Evolutionary conservation across 78 protist species (phyloP), one percentile per base, ranked within the genome.

Genomic region (Cavenderia fasciculata): DNA sequence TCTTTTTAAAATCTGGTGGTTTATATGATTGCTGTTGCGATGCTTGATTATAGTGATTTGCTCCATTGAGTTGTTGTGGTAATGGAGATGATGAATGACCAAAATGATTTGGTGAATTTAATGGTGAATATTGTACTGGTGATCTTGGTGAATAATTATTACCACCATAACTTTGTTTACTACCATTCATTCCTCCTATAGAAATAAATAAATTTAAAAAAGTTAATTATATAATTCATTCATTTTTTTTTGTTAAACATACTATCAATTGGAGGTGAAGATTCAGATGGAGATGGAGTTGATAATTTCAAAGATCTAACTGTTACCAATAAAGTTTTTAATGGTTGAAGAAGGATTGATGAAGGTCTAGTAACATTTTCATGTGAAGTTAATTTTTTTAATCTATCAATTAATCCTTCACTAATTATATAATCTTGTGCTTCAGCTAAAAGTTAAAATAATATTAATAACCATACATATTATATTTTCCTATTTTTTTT

Each of bases 1-100:
- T 65, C 59, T 69, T 82, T 69, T 65, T 82, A 68, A 40, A 82
- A 68, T 82, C 89, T 40, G 89, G 89, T 82, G 25, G 41, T 44
- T 57, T 57, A n/a, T n/a, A n/a, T n/a, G n/a, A n/a, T n/a, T n/a
- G 71, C 14, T 46, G 11, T 46, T 46, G 7, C 11, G 11, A 14
- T 46, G 7, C 11, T 46, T 14, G 51, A 46, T 14, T 46, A 7
- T 46, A 46, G 7, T 14, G 8, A 46, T 11, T 46, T 14, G 23
- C 11, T 14, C 11, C 11, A 46, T 8, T 8, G 8, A 46, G 8
- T 54, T 54, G 61, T 18, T 54, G 5, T 12, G 7, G 16, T 54
- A 54, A 12, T 18, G 61, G 5, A 18, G 7, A 12, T 18, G 61
- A 12, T 54, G 61, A 54, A n/a, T 54, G 8, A n/a, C n/a, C n/a